Percentiles rank a stretch among this genome's conserved stretches.
These are phyloP conservation scores for Trametes sp. DNA, from an alignment of 1,284 basidiomycete species.

Conservation along the genomic window DNA sequence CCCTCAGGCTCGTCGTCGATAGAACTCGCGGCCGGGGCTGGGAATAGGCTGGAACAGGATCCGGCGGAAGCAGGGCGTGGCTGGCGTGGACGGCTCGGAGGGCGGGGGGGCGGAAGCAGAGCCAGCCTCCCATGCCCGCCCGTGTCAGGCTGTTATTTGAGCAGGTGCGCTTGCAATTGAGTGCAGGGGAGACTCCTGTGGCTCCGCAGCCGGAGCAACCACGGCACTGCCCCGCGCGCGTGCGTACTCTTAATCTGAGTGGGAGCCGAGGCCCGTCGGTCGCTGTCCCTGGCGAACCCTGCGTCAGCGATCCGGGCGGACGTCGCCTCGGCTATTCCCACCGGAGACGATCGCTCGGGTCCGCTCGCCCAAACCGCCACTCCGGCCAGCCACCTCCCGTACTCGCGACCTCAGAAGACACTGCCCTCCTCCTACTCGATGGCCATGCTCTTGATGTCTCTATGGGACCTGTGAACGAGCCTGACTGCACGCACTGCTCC, in stretches of 20 bases:
- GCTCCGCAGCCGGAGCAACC: neutral
- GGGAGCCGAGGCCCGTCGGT: no score
- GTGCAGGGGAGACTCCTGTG: neutral
- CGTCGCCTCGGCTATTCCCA: neutral
- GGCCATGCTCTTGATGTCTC: neutral
- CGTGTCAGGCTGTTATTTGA: no score
- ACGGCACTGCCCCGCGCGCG: neutral
- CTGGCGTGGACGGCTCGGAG: neutral
- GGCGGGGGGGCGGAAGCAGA: neutral
- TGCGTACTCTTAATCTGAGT: neutral
- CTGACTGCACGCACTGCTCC: no score
- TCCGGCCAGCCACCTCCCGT: neutral
- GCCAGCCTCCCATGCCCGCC: no score
- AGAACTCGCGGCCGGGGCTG: neutral
- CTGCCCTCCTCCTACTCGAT: no score
- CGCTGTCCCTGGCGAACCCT: neutral
- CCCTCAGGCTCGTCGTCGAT: neutral
- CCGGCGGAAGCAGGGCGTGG: neutral
- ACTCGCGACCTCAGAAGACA: no score
- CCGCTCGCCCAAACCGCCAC: neutral
- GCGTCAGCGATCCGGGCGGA: neutral
- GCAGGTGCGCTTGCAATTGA: neutral
- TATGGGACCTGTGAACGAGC: no score
- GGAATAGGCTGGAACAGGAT: neutral
- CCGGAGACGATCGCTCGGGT: neutral